These are phyloP conservation scores for Phylloporus arenicola DNA, from an alignment of 768 basidiomycete genomes.

Conservation along the genomic window DNA sequence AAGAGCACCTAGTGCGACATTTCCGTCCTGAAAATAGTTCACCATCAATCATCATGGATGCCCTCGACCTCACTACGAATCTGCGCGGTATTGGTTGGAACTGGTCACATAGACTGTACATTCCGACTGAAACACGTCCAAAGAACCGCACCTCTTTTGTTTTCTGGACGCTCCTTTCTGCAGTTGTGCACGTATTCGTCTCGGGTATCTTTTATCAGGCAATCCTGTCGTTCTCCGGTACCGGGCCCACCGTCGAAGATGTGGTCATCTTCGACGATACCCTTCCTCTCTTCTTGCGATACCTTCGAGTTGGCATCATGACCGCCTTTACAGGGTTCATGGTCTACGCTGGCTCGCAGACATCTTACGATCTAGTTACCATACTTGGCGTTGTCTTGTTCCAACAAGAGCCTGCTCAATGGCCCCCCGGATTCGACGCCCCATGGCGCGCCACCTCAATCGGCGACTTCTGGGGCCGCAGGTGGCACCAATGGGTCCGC, in stretches of 20 bases:
- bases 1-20: slow-evolving; percentile 11
- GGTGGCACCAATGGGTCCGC: slow-evolving; percentile 34
- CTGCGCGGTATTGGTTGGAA: slow-evolving; percentile 39
- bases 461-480: slow-evolving; percentile 34
- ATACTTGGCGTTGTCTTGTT: too few relatives aligned
- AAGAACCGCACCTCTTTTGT: slow-evolving; percentile 20
- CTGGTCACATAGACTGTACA: slow-evolving; percentile 11
- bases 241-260: too few relatives aligned
- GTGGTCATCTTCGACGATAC: slow-evolving; percentile 7
- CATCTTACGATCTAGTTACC: slow-evolving; percentile 20
- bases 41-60: slow-evolving; percentile 29
- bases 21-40: slow-evolving; percentile 3
- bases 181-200: slow-evolving; percentile 29
- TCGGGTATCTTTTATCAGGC: slow-evolving; percentile 40
- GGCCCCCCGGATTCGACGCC: slow-evolving; percentile 20
- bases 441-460: slow-evolving; percentile 23
- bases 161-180: slow-evolving; percentile 28
- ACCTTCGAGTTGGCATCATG: slow-evolving; percentile 24
- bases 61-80: slow-evolving; percentile 45
- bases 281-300: slow-evolving; percentile 22
- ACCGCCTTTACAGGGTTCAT: slow-evolving; percentile 38
- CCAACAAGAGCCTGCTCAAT: slow-evolving; percentile 1
- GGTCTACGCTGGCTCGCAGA: slow-evolving; percentile 42
- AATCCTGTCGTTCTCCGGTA: too few relatives aligned
- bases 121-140: slow-evolving; percentile 37